These are phyloP conservation scores for Candida michaelii DNA, from an alignment of 805 yeast species.

Conservation along the genomic window DNA sequence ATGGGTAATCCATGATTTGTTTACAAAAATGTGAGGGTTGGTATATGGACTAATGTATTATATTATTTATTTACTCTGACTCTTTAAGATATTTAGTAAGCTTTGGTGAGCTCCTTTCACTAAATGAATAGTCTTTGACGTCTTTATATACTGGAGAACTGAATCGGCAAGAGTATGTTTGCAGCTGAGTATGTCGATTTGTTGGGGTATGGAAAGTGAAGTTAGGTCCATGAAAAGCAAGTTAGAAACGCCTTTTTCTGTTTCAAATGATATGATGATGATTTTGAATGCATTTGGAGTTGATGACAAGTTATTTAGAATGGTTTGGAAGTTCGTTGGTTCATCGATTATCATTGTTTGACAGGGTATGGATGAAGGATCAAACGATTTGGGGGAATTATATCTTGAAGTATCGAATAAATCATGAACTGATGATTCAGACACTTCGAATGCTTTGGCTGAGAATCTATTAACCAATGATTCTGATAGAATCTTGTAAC, in stretches of 20 bases:
- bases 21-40: slow-evolving; percentile 35
- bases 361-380: slow-evolving; percentile 2
- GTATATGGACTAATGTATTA: slow-evolving; percentile 5
- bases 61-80: not conserved
- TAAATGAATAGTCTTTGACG: not conserved
- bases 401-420: slow-evolving; percentile 12
- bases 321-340: slow-evolving; percentile 10
- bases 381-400: slow-evolving; percentile 1
- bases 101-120: not conserved
- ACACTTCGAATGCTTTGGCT: slow-evolving; percentile 12
- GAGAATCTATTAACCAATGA: no score
- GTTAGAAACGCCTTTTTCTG: not conserved
- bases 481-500: no score
- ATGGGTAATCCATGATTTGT: slow-evolving; percentile 68
- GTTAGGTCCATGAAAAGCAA: slow-evolving; percentile 8
- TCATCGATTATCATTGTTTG: slow-evolving; percentile 17
- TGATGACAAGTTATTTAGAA: slow-evolving; percentile 6
- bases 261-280: not conserved
- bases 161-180: not conserved
- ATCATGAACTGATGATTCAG: slow-evolving; percentile 5
- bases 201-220: not conserved
- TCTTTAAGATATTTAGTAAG: not conserved
- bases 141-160: not conserved
- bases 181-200: not conserved
- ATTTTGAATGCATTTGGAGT: not conserved